Conservation (phyloP, 2,329 filamentous ascomycete genomes). For the Cryphonectria naterciae region DNA sequence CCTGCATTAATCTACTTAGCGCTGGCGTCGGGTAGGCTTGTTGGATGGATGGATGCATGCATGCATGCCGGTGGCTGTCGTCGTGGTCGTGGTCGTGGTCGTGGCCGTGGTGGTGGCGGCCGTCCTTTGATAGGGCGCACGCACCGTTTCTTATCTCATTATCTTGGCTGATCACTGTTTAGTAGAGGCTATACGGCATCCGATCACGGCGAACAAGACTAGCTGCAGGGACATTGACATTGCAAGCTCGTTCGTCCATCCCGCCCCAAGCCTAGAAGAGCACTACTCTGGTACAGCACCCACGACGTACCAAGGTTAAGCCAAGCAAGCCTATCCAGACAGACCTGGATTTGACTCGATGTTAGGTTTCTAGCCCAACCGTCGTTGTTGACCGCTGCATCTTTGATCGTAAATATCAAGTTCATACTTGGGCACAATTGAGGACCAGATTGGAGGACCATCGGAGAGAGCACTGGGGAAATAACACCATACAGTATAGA, state of each 20-base stretch:
- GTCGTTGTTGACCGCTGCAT: neutral
- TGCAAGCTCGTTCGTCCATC: neutral
- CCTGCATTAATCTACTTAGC: neutral
- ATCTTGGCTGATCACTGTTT: constrained; percentile 12
- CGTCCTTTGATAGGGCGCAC: neutral
- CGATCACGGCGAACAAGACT: neutral
- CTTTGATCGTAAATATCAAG: neutral
- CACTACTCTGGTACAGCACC: neutral
- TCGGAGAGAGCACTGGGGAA: neutral
- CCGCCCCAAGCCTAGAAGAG: neutral
- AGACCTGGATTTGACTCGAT: neutral
- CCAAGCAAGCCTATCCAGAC: neutral
- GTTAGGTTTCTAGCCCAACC: neutral
- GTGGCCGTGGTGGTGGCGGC: neutral
- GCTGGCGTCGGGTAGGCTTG: neutral
- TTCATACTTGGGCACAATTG: neutral
- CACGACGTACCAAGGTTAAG: neutral
- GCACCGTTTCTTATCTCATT: constrained; percentile 21
- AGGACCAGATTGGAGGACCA: neutral
- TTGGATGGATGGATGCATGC: neutral
- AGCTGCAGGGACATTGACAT: neutral
- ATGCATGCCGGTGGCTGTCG: too few species aligned
- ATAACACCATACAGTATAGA: too few species aligned
- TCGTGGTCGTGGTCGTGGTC: neutral
- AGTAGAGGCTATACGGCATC: neutral